phyloP scores from a whole-genome alignment of 352 stramenopile species.

The Phytophthora gonapodyides region DNA sequence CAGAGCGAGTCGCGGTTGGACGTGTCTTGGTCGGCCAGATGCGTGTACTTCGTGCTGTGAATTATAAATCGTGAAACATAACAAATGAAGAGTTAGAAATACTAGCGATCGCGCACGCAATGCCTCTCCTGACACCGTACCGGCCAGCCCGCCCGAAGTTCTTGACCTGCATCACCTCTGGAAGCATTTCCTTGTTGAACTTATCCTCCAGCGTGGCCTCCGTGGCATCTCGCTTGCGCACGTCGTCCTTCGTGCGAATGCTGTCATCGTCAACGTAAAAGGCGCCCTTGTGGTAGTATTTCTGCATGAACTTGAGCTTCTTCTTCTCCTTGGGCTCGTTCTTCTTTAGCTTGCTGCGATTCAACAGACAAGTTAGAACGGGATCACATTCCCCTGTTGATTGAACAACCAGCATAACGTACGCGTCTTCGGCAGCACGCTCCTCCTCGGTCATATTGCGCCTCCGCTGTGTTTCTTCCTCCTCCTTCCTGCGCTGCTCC shows the following conservation, averaged over 20 bases:
- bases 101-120: conserved; percentile 5
- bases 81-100: conserved; percentile 21
- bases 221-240: conserved; percentile 90
- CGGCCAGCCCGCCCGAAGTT: conserved; percentile 97
- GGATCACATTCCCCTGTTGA: background rate
- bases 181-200: conserved; percentile 94
- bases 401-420: conserved; percentile 25
- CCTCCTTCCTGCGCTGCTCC: conserved; percentile 81
- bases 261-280: conserved; percentile 98
- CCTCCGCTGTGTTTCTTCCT: conserved; percentile 83
- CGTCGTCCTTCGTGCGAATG: conserved; percentile 86
- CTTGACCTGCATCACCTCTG: conserved; percentile 97
- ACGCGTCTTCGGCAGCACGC: conserved; percentile 91
- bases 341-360: conserved; percentile 77
- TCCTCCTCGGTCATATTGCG: conserved; percentile 97
- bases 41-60: conserved; percentile 96
- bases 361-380: conserved; percentile 9
- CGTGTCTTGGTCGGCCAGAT: conserved; percentile 98
- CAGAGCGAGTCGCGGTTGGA: conserved; percentile 80
- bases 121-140: conserved; percentile 44
- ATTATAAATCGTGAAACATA: conserved; percentile 25
- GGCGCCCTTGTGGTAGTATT: conserved; percentile 98
- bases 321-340: conserved; percentile 80
- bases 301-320: conserved; percentile 96
- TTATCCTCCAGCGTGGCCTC: conserved; percentile 93